Evolutionary conservation across 768 basidiomycete genomes (phyloP), one percentile per base, ranked within the genome.

Genomic region (Lactarius indigo): DNA sequence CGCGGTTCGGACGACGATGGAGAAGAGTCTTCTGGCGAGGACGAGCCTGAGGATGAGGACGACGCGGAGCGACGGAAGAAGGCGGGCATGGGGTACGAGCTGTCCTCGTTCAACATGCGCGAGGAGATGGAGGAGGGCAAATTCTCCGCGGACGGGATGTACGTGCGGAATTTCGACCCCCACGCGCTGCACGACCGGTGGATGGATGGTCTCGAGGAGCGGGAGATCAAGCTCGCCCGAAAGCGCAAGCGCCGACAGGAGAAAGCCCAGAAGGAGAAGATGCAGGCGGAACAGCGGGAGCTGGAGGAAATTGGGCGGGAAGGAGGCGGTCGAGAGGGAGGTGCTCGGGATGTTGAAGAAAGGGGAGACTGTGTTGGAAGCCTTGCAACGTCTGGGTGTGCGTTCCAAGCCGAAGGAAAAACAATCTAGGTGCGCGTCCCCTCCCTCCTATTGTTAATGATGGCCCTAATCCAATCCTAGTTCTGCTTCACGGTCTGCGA

Each of bases 51-150:
- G 68, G 85, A 94, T 73, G 90, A 95, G 73, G 90, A 94, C 74
- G 90, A 91, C 60, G 86, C 83, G n/a, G 83, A 84, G 72, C 84
- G 88, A 71, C 79, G 83, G 74, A 87, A 84, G 79, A 93, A 92
- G 76, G 86, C 82, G 44, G 90, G 89, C 15, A 98, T 99, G 96
- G 97, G 96, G 2, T 96, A 80, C 77, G 91, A 96, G 74, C 71
- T 99, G 12, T 95, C 92, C 4, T 91, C 93, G 31, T 99, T 99
- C 86, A 96, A 99, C 76, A 98, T 99, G 96, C 89, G 95, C 69
- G 90, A 93, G 72, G 97, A 99, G 82, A 96, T 98, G 90, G 90
- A 94, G 74, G 96, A 98, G 78, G 97, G 97, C 44, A 93, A 94
- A 74, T 98, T 99, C 80, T 89, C 92, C 5, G 91, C 91, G 66